phyloP scores from a whole-genome alignment of 305 asterid genomes.

The Solanum aculeatissimum region DNA sequence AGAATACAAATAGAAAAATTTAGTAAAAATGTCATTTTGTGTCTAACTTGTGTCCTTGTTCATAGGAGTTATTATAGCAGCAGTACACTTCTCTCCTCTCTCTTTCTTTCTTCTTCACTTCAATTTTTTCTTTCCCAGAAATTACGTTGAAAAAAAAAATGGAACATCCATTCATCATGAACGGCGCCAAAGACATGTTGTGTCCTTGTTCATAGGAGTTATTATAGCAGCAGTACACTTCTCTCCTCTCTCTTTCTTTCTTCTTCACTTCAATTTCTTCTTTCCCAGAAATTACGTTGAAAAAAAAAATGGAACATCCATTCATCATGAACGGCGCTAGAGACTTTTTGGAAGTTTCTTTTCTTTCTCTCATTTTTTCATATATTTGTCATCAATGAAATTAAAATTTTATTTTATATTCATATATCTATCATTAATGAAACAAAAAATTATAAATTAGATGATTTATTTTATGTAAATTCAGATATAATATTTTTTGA shows the following conservation, averaged over 20 bases:
- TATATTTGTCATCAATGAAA: too few species aligned
- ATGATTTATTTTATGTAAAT: too few species aligned
- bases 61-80: not conserved
- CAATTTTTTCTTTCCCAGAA: not conserved
- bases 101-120: not conserved
- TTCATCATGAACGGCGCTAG: constrained; percentile 36
- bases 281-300: not conserved
- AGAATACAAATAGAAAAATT: not conserved
- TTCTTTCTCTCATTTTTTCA: too few species aligned
- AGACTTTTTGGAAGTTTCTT: too few species aligned
- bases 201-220: too few species aligned
- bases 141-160: constrained; percentile 4
- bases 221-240: too few species aligned
- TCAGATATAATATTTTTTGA: too few species aligned
- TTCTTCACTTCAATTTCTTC: not conserved
- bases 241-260: too few species aligned
- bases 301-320: constrained; percentile 42
- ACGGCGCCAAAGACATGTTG: constrained; percentile 16
- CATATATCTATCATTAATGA: too few species aligned
- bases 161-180: constrained; percentile 64
- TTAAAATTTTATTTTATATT: too few species aligned
- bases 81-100: not conserved
- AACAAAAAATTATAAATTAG: too few species aligned
- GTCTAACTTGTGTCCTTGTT: not conserved
- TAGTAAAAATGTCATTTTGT: not conserved